A percentile compares a stretch with the other conserved stretches of the same genome.
Evolutionary conservation across 305 asterid species (phyloP).

Genomic region (Lippia alba): DNA sequence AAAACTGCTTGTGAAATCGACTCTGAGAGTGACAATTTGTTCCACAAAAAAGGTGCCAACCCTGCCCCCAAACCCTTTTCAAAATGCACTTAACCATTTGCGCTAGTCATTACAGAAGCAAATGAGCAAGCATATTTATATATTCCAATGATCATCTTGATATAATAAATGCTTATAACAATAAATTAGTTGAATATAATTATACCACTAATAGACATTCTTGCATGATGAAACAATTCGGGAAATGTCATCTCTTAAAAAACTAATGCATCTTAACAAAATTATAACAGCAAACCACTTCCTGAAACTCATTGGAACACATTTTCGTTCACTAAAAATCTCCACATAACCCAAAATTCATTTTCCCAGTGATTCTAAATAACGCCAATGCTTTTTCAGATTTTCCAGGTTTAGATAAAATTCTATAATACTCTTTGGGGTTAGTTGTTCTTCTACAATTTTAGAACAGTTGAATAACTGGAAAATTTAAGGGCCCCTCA

Average conservation of each 20-base stretch:
- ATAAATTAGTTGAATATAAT: not conserved
- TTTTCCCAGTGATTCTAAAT: not conserved
- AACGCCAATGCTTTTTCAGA: not conserved
- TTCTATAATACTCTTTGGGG: not conserved
- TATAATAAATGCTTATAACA: not conserved
- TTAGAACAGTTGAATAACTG: slow-evolving; percentile 9
- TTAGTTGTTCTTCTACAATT: not conserved
- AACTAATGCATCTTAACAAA: not conserved
- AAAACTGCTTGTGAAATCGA: no score
- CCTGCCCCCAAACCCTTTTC: no score
- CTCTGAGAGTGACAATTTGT: no score
- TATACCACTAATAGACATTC: not conserved
- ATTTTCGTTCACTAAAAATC: not conserved
- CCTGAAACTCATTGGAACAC: not conserved
- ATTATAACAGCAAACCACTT: not conserved
- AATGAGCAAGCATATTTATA: no score
- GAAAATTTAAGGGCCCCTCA: slow-evolving; percentile 3
- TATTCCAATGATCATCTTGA: not conserved
- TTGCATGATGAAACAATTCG: not conserved
- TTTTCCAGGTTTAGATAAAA: not conserved
- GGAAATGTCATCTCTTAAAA: slow-evolving; percentile 5
- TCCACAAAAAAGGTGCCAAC: no score
- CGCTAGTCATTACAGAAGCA: no score
- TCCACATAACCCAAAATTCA: not conserved
- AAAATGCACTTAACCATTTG: no score